Conservation (phyloP, 106 monocot species). For the Vanilla planifolia region DNA sequence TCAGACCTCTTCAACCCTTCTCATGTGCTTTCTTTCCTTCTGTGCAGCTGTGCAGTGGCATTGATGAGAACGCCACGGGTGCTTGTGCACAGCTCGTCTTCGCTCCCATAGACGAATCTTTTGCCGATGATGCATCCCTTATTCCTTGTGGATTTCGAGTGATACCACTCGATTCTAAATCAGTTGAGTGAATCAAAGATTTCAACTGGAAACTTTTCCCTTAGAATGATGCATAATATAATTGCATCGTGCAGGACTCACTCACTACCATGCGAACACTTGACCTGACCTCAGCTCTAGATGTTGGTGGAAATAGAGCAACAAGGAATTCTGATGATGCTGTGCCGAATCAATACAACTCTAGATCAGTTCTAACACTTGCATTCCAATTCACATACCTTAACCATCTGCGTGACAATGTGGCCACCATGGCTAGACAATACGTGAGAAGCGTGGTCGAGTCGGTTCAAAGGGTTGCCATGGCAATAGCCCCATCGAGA, state of each 20-base stretch:
- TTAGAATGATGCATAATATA: too few relatives aligned
- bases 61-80: conserved; percentile 61
- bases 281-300: conserved; percentile 74
- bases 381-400: conserved; percentile 83
- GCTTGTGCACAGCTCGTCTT: conserved; percentile 78
- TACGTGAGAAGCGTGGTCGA: conserved; percentile 69
- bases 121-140: conserved; percentile 74
- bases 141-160: conserved; percentile 82
- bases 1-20: neutral
- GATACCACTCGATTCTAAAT: conserved; percentile 65
- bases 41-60: conserved; percentile 64
- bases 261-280: conserved; percentile 40
- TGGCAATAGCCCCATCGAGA: conserved; percentile 73
- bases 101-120: conserved; percentile 89
- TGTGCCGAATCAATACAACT: conserved; percentile 11
- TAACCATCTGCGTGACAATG: conserved; percentile 60
- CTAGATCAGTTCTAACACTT: conserved; percentile 73
- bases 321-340: conserved; percentile 13
- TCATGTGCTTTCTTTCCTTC: neutral
- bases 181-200: conserved; percentile 32
- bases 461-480: conserved; percentile 78
- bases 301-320: conserved; percentile 37
- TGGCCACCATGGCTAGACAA: conserved; percentile 70
- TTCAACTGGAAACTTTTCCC: too few relatives aligned
- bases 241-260: conserved; percentile 39